A percentile compares a stretch with the other conserved stretches of the same genome.
phyloP scores from a whole-genome alignment of 768 basidiomycete genomes.

The Vararia minispora region DNA sequence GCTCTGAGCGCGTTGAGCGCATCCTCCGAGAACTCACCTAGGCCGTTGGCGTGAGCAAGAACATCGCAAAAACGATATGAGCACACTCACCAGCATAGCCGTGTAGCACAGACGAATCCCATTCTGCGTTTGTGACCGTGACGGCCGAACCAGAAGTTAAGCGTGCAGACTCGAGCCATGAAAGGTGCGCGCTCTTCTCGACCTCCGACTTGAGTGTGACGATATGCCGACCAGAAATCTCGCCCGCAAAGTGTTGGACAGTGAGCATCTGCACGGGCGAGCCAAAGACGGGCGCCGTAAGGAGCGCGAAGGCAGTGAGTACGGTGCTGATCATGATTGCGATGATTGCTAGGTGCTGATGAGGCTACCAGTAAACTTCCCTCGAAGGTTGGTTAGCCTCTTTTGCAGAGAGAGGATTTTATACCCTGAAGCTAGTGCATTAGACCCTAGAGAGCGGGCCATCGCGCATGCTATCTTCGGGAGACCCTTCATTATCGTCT shows the following conservation, averaged over 20 bases:
- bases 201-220: conserved; percentile 15
- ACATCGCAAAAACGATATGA: background rate
- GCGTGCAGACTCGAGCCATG: conserved; percentile 5
- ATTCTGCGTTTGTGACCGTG: conserved; percentile 16
- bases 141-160: no score
- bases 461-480: no score
- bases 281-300: conserved; percentile 1
- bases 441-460: no score
- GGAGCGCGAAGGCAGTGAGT: no score
- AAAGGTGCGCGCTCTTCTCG: conserved; percentile 12
- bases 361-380: no score
- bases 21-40: conserved; percentile 12
- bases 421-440: no score
- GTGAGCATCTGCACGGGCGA: background rate
- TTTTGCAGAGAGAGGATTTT: no score
- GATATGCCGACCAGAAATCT: conserved; percentile 10
- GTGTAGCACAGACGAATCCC: conserved; percentile 12
- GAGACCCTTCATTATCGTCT: no score
- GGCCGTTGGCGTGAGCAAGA: background rate
- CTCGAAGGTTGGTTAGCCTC: no score
- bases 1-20: conserved; percentile 13
- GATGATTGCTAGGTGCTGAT: no score
- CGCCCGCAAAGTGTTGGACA: background rate
- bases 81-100: conserved; percentile 15
- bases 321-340: no score